phyloP scores from a whole-genome alignment of 805 yeast genomes.

The Ogataea pilisensis region DNA sequence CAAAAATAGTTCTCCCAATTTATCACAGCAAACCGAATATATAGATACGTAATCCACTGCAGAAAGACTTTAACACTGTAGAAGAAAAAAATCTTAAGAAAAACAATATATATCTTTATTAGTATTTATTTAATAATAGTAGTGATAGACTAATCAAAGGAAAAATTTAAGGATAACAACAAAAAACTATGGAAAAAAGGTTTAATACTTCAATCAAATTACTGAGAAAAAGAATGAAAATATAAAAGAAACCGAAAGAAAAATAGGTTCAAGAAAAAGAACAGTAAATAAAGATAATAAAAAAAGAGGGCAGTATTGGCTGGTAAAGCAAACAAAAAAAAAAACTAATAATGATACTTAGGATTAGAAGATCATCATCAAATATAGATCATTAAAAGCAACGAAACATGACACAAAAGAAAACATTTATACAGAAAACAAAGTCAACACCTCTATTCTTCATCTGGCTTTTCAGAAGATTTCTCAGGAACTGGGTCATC shows the following conservation, averaged over 20 bases:
- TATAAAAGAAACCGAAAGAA: too few species aligned
- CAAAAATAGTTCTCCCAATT: background rate
- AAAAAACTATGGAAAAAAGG: too few species aligned
- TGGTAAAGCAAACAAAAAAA: background rate
- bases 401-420: conserved; percentile 12
- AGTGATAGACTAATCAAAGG: conserved; percentile 1
- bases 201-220: too few species aligned
- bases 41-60: too few species aligned
- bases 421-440: conserved; percentile 21
- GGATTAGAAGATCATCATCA: conserved; percentile 3
- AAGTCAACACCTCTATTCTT: conserved; percentile 22
- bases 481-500: conserved; percentile 45
- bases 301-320: conserved; percentile 1
- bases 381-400: conserved; percentile 17
- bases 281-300: background rate
- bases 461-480: conserved; percentile 28
- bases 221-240: too few species aligned
- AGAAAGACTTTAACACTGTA: too few species aligned
- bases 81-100: conserved; percentile 3
- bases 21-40: background rate
- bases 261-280: too few species aligned
- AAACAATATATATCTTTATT: conserved; percentile 3
- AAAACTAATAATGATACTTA: conserved; percentile 10
- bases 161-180: conserved; percentile 1
- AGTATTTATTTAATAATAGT: background rate